Conservation (phyloP, 2,329 filamentous ascomycete species). For the Trichoderma citrinoviride region DNA sequence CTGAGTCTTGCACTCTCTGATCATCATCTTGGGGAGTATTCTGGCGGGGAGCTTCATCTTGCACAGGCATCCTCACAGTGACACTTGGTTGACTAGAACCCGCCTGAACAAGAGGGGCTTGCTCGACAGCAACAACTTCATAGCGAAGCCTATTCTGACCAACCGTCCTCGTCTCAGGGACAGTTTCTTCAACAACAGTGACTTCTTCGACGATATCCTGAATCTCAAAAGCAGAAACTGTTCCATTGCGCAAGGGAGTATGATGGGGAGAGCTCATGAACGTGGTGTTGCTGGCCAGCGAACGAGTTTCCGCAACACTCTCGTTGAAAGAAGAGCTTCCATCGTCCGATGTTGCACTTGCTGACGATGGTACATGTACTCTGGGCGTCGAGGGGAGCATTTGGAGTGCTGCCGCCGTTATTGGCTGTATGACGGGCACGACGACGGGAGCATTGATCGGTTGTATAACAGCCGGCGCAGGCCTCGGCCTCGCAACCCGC, state of each 20-base stretch:
- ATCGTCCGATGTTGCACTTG: constrained; percentile 2
- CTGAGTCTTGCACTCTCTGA: background rate
- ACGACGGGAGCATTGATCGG: background rate
- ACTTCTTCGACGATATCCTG: background rate
- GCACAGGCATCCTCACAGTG: background rate
- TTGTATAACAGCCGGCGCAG: background rate
- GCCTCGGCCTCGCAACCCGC: background rate
- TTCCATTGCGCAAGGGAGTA: background rate
- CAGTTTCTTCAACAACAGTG: background rate
- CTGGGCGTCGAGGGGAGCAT: background rate
- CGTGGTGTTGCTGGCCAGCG: background rate
- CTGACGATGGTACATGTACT: background rate
- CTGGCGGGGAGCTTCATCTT: background rate
- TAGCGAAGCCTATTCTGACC: background rate
- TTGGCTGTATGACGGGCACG: background rate
- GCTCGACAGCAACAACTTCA: background rate
- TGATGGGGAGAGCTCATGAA: background rate
- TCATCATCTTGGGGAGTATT: background rate
- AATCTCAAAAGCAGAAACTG: background rate
- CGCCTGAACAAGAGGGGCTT: background rate
- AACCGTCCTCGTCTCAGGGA: background rate
- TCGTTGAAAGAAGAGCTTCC: background rate
- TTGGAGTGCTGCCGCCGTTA: constrained; percentile 1
- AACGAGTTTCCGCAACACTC: background rate
- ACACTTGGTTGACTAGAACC: background rate